Percentiles rank a stretch among this genome's conserved stretches.
These are phyloP conservation scores for Martiniozyma asiatica DNA, from an alignment of 1,139 yeast species.

Conservation along the genomic window DNA sequence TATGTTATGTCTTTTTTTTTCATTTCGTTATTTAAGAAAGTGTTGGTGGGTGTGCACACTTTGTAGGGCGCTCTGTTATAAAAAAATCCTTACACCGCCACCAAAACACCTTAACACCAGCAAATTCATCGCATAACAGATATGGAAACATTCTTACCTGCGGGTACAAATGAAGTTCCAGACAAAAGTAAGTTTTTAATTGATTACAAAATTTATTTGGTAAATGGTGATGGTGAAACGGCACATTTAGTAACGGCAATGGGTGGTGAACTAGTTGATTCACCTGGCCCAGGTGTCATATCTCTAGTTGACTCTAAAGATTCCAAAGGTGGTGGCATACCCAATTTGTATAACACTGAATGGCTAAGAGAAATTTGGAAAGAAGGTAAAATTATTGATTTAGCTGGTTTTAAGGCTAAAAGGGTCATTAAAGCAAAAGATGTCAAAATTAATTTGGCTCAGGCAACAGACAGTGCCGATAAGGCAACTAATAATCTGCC, in stretches of 20 bases:
- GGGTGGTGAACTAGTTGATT: constrained; percentile 1
- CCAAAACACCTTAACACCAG: too few species aligned
- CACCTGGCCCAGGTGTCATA: not conserved
- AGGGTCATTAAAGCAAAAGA: constrained; percentile 2
- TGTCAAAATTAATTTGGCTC: constrained; percentile 1
- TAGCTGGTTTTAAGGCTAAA: not conserved
- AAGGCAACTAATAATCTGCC: not conserved
- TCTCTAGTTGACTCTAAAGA: not conserved
- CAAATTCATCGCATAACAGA: too few species aligned
- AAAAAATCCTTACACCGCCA: too few species aligned
- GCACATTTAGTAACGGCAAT: constrained; percentile 1
- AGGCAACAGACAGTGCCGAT: not conserved
- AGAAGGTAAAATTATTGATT: not conserved
- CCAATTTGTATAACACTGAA: too few species aligned
- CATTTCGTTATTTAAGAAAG: too few species aligned
- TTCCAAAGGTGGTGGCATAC: too few species aligned
- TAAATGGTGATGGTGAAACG: constrained; percentile 1
- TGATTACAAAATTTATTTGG: too few species aligned
- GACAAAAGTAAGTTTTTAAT: too few species aligned
- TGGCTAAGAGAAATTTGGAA: not conserved
- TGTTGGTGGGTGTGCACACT: too few species aligned
- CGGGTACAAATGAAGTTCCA: too few species aligned
- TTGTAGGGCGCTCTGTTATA: too few species aligned
- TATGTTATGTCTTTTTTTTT: not conserved
- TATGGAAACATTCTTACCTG: too few species aligned